Percentiles rank a stretch among this genome's conserved stretches.
Conservation (phyloP, 805 yeast genomes). For the Wickerhamomyces canadensis region DNA sequence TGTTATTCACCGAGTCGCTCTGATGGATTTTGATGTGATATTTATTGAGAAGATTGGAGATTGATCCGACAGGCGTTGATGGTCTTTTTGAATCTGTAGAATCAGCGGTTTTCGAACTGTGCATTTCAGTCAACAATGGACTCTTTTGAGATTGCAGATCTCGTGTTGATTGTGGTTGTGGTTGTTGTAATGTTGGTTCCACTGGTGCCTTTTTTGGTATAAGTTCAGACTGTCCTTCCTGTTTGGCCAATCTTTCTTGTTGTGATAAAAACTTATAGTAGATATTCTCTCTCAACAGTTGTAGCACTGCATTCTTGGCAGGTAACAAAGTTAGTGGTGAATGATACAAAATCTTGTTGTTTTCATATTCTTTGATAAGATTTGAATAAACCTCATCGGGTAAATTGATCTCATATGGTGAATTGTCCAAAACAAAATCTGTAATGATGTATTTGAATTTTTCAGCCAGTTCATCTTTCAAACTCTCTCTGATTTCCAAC, state of each 20-base stretch:
- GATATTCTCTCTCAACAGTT: constrained; percentile 28
- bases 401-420: constrained; percentile 45
- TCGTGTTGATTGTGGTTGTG: no score
- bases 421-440: constrained; percentile 35
- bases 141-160: no score
- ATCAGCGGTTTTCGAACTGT: not conserved
- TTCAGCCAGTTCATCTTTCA: constrained; percentile 17
- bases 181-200: no score
- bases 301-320: constrained; percentile 28
- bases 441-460: constrained; percentile 36
- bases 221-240: constrained; percentile 3
- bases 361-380: constrained; percentile 23
- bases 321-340: constrained; percentile 26
- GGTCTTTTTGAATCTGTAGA: constrained; percentile 3
- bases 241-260: constrained; percentile 14
- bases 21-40: constrained; percentile 10
- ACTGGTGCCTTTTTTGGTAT: not conserved
- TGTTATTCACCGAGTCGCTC: constrained; percentile 1
- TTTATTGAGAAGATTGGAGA: constrained; percentile 13
- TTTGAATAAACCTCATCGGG: constrained; percentile 32
- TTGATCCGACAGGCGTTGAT: constrained; percentile 5
- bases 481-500: constrained; percentile 14
- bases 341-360: constrained; percentile 25
- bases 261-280: constrained; percentile 25
- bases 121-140: no score